Percentiles rank a stretch among this genome's conserved stretches.
Conservation (phyloP, 208 protist genomes). For the Trypanosoma conorhini region DNA sequence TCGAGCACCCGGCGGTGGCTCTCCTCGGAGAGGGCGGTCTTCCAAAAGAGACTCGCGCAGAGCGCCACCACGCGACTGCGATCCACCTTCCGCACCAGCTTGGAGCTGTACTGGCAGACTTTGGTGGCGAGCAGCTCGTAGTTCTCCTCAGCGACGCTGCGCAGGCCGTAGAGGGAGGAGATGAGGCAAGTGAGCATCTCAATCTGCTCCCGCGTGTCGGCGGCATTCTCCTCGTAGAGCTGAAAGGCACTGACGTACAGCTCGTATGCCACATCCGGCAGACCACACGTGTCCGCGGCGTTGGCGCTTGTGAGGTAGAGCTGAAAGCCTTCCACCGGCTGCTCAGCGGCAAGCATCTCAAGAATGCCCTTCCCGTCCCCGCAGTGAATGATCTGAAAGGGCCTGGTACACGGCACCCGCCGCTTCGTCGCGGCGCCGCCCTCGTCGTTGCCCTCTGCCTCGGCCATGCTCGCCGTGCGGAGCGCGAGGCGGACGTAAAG, state of each 20-base stretch:
- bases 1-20: slow-evolving; percentile 85
- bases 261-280: slow-evolving; percentile 87
- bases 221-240: slow-evolving; percentile 94
- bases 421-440: not conserved
- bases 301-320: slow-evolving; percentile 86
- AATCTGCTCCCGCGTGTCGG: slow-evolving; percentile 83
- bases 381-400: slow-evolving; percentile 50
- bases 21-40: slow-evolving; percentile 50
- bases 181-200: slow-evolving; percentile 79
- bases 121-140: slow-evolving; percentile 93
- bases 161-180: slow-evolving; percentile 48
- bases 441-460: slow-evolving; percentile 7
- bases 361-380: slow-evolving; percentile 82
- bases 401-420: slow-evolving; percentile 28
- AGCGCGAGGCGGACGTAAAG: slow-evolving; percentile 72
- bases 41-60: slow-evolving; percentile 92
- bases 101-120: slow-evolving; percentile 87
- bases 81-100: slow-evolving; percentile 92
- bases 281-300: slow-evolving; percentile 75
- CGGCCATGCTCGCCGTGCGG: slow-evolving; percentile 23
- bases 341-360: slow-evolving; percentile 54
- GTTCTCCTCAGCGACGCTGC: slow-evolving; percentile 76
- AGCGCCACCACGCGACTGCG: slow-evolving; percentile 85
- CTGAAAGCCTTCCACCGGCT: slow-evolving; percentile 60
- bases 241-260: slow-evolving; percentile 90